A percentile compares a stretch with the other conserved stretches of the same genome.
phyloP scores from a whole-genome alignment of 2,329 filamentous ascomycete species.

The Chalaropsis ovoidea region DNA sequence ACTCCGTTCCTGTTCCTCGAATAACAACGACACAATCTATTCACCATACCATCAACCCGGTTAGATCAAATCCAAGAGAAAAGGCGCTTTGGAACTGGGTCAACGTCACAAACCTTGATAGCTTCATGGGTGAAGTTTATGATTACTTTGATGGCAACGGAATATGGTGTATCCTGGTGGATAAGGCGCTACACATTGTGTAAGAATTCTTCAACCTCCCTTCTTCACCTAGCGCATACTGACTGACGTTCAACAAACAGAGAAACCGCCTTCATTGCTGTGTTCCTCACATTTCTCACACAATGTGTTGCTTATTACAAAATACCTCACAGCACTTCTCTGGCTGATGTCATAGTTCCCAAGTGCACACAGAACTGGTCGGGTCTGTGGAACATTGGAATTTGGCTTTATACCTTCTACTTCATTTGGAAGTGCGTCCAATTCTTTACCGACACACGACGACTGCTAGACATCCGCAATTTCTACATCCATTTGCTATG shows the following conservation, averaged over 20 bases:
- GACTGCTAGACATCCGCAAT: conserved; percentile 67
- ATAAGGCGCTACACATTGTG: conserved; percentile 61
- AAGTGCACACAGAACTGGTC: conserved; percentile 71
- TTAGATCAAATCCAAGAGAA: conserved; percentile 39
- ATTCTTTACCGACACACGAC: conserved; percentile 61
- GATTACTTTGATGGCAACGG: conserved; percentile 76
- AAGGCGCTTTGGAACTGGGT: conserved; percentile 88
- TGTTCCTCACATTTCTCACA: conserved; percentile 70
- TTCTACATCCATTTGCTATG: conserved; percentile 77
- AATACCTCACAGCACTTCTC: conserved; percentile 53
- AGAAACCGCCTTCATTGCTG: conserved; percentile 71
- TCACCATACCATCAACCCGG: conserved; percentile 11
- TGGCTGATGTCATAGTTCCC: conserved; percentile 50
- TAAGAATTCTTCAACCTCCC: conserved; percentile 36
- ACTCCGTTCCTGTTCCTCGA: neutral
- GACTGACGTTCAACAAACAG: conserved; percentile 34
- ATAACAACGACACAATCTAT: neutral
- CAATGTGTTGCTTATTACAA: conserved; percentile 77
- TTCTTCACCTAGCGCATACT: neutral
- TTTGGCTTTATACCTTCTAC: conserved; percentile 79
- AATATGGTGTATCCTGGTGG: conserved; percentile 72
- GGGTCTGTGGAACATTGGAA: conserved; percentile 60
- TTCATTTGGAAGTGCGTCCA: conserved; percentile 73
- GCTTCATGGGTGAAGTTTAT: conserved; percentile 76
- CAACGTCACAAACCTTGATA: conserved; percentile 80